Evolutionary conservation across 805 yeast genomes (phyloP), one percentile per base, ranked within the genome.

Genomic region (Yarrowia porcina): DNA sequence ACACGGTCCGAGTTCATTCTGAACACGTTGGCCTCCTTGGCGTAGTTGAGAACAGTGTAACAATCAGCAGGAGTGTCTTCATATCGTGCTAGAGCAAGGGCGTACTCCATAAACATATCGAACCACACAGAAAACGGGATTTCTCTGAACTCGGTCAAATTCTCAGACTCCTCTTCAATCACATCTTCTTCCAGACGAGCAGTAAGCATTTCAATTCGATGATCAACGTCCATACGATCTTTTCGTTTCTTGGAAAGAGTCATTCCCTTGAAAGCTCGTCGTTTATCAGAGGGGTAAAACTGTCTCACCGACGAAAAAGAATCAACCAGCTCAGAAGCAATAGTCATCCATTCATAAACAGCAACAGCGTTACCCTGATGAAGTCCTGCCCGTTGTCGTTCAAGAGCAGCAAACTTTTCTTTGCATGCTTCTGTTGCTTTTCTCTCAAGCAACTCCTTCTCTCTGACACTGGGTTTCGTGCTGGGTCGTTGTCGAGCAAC

Each of bases 111-210:
- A 69, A 91, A 89, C 7, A 93, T 76, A 66, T 82, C 84, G 72
- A 90, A 90, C 99, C 99, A 94, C 36, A 81, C 81, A 38, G 87
- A 88, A 72, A 89, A 89, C 3, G 79, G 76, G 20, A 91, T 75
- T 0, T 97, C 97, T 64, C 96, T 79, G 69, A 88, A 89, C 68
- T 82, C 86, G 41, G 69, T 23, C 63, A 65, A 49, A 8, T 52
- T 35, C 7, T 52, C 39, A 10, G 59, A 35, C 66, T 66, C 74
- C 52, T 75, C 82, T 52, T 76, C 71, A 15, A 69, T 69, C 76
- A 70, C 75, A 69, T 63, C 66, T 39, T 68, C 69, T 20, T 54
- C 52, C 21, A 66, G 52, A 23, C 66, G 45, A 18, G 59, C 62
- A 6, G 64, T 64, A 13, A 70, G 66, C 39, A 64, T 66, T 20